These are phyloP conservation scores for Penicillium cinerascens DNA, from an alignment of 495 filamentous ascomycete genomes.

Conservation along the genomic window DNA sequence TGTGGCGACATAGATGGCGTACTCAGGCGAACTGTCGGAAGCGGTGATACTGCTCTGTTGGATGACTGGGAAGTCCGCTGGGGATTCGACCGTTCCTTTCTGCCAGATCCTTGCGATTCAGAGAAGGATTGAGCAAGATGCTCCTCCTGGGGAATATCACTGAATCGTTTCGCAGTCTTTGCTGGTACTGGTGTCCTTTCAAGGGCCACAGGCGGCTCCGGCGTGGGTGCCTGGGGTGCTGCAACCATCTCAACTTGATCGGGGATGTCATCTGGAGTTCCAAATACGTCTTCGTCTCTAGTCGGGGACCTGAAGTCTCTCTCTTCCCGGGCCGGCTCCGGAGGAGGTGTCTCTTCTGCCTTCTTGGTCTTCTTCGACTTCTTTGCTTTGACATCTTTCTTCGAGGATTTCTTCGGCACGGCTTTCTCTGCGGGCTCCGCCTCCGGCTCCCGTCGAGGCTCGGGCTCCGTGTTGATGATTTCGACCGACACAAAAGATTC, in stretches of 20 bases:
- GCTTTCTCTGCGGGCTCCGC: constrained; percentile 26
- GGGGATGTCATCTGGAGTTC: constrained; percentile 20
- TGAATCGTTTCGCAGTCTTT: constrained; percentile 44
- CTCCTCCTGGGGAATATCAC: constrained; percentile 42
- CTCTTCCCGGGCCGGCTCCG: constrained; percentile 6
- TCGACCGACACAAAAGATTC: constrained; percentile 40
- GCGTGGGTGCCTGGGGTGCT: constrained; percentile 16
- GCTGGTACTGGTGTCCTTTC: constrained; percentile 36
- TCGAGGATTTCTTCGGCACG: constrained; percentile 26
- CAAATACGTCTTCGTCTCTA: constrained; percentile 15
- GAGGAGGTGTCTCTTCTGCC: constrained; percentile 13
- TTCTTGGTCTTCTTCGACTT: constrained; percentile 49
- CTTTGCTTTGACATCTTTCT: constrained; percentile 46
- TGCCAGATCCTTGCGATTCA: constrained; percentile 21
- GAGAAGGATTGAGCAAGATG: constrained; percentile 33
- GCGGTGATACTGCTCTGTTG: constrained; percentile 29
- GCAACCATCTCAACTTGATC: constrained; percentile 27
- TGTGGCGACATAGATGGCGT: constrained; percentile 64
- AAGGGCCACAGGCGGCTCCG: constrained; percentile 17
- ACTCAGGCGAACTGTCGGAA: constrained; percentile 25
- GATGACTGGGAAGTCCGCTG: constrained; percentile 9
- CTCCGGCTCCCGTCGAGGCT: constrained; percentile 24
- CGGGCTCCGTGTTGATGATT: constrained; percentile 23
- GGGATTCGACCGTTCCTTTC: constrained; percentile 5
- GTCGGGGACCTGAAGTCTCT: constrained; percentile 6